Conservation (phyloP, 352 stramenopile genomes). For the Phytophthora cajani region DNA sequence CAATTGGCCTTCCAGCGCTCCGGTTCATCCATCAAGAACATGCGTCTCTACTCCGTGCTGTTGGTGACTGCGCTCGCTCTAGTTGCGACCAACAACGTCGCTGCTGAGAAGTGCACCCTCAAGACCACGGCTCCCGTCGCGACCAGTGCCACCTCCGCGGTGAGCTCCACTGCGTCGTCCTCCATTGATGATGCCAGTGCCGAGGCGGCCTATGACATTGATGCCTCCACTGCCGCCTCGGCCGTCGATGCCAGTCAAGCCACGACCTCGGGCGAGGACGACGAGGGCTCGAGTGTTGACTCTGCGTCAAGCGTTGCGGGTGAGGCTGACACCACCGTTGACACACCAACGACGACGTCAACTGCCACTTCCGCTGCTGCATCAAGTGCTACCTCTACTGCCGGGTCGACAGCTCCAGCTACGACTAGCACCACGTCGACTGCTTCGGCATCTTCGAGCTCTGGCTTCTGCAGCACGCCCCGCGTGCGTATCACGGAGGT, state of each 20-base stretch:
- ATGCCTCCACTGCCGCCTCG: neutral
- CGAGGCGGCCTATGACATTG: constrained; percentile 11
- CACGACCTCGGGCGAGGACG: constrained; percentile 20
- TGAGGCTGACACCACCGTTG: constrained; percentile 3
- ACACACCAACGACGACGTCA: neutral
- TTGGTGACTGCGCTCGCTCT: constrained; percentile 4
- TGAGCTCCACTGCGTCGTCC: constrained; percentile 13
- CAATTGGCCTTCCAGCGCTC: constrained; percentile 7
- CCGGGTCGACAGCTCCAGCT: constrained; percentile 5
- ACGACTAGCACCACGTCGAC: too few species aligned
- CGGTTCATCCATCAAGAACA: neutral
- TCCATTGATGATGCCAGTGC: constrained; percentile 14
- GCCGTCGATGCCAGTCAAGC: constrained; percentile 18
- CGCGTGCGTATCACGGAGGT: constrained; percentile 48
- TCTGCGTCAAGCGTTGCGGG: too few species aligned
- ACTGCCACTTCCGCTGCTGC: constrained; percentile 3
- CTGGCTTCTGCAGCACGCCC: constrained; percentile 31
- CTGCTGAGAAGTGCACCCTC: constrained; percentile 7
- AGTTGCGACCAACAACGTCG: neutral
- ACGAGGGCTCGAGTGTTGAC: neutral
- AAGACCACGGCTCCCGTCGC: constrained; percentile 1
- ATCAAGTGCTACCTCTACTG: constrained; percentile 6
- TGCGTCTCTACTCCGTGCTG: constrained; percentile 10
- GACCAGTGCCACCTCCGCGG: neutral
- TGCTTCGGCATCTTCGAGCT: constrained; percentile 25